Percentiles rank a stretch among this genome's conserved stretches.
Evolutionary conservation across 345 rosid genomes (phyloP).

Genomic region (Adansonia digitata): DNA sequence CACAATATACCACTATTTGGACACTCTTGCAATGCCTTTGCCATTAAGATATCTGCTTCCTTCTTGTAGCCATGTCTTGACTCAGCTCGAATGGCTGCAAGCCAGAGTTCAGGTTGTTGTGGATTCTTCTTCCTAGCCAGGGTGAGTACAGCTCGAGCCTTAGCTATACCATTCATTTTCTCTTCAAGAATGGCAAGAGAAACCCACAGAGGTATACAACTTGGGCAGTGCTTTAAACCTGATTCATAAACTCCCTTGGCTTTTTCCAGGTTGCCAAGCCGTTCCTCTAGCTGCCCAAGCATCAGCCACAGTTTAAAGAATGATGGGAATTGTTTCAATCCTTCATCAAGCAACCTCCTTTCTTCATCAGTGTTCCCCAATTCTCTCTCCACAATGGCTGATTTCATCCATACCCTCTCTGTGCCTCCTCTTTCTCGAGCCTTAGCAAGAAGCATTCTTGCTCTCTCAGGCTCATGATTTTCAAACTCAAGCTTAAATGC

Average conservation of each 20-base stretch:
- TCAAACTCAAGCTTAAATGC: constrained; percentile 98
- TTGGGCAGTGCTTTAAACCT: constrained; percentile 67
- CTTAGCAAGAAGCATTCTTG: constrained; percentile 85
- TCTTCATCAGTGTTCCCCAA: constrained; percentile 69
- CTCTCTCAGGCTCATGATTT: constrained; percentile 94
- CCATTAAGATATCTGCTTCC: constrained; percentile 82
- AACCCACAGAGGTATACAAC: constrained; percentile 69
- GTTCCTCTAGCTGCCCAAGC: constrained; percentile 93
- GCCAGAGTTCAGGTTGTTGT: constrained; percentile 74
- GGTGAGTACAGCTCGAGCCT: constrained; percentile 83
- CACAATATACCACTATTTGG: constrained; percentile 83
- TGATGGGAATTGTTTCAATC: constrained; percentile 69
- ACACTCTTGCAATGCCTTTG: constrained; percentile 93
- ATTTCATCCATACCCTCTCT: constrained; percentile 98
- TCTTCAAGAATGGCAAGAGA: constrained; percentile 75
- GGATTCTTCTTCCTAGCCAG: constrained; percentile 79
- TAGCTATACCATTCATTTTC: constrained; percentile 64
- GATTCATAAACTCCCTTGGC: constrained; percentile 64
- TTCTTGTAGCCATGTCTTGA: constrained; percentile 66
- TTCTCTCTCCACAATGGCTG: constrained; percentile 93
- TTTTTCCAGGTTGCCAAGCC: constrained; percentile 48
- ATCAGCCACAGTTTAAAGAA: constrained; percentile 92
- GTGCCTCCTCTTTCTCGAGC: constrained; percentile 96
- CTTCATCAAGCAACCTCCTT: constrained; percentile 78
- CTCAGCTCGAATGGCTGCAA: constrained; percentile 85